These are phyloP conservation scores for Ogataea ramenticola DNA, from an alignment of 805 yeast genomes.

Conservation along the genomic window DNA sequence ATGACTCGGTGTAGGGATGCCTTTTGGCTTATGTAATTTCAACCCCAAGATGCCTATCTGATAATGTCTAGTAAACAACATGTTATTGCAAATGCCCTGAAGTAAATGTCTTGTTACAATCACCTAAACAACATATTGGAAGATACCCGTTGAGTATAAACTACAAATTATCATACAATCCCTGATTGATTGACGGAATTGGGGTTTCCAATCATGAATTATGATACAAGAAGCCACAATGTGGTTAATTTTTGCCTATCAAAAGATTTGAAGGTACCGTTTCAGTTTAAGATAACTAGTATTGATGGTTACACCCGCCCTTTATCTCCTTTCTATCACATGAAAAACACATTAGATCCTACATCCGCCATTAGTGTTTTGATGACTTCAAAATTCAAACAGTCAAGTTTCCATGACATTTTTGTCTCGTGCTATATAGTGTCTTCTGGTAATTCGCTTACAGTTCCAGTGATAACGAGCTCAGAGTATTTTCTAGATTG, in stretches of 20 bases:
- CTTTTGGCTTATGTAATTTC: no score
- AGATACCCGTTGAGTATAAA: no score
- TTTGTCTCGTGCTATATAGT: slow-evolving; percentile 10
- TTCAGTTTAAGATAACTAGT: slow-evolving; percentile 35
- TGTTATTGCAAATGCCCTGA: no score
- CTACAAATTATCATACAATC: no score
- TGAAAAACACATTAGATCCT: background rate
- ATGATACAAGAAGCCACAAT: slow-evolving; percentile 14
- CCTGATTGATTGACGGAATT: no score
- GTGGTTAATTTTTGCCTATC: slow-evolving; percentile 41
- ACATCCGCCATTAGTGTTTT: slow-evolving; percentile 8
- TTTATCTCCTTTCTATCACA: slow-evolving; percentile 4
- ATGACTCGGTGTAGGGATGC: no score
- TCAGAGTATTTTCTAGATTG: slow-evolving; percentile 4
- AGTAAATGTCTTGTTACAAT: no score
- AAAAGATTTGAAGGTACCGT: slow-evolving; percentile 42
- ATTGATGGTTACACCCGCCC: slow-evolving; percentile 12
- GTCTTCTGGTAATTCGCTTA: slow-evolving; percentile 15
- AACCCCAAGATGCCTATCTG: no score
- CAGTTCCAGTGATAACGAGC: slow-evolving; percentile 15
- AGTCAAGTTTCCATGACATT: slow-evolving; percentile 9
- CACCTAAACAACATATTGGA: no score
- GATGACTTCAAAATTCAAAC: slow-evolving; percentile 9
- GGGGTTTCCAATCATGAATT: slow-evolving; percentile 8
- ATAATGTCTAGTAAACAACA: no score